Base-by-base conservation (phyloP, 148 eudicot species). In the Spergularia bocconei region DNA sequence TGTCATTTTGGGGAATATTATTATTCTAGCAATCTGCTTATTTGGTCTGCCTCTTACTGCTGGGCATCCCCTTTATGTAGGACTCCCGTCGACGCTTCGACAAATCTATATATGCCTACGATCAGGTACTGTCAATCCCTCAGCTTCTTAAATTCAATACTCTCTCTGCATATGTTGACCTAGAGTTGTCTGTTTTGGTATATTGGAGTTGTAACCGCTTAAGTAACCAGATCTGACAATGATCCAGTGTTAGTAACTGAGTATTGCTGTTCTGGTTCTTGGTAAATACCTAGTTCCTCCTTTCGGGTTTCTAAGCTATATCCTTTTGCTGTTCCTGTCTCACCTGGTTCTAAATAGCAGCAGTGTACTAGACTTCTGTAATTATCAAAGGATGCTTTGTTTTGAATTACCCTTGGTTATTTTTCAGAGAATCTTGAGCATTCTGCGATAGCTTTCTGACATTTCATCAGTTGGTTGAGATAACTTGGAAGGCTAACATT, bases 61-160 rank as follows among this genome's bases (percentile, higher is more conserved):
- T 29, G 14, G 47, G 57, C 59, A 60, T 77, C 70, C 61, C 17
- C 33, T 77, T 73, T 20, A 41, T 82, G 81, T 93, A 94, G 98
- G 98, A 91, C 38, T 89, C 91, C 63, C 97, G 97, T 55, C 85
- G 85, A 66, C 87, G 91, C 78, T 90, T 94, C 73, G 97, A 94
- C 85, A 94, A 92, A 84, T 84, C 97, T 72, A 79, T 84, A 61
- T 47, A 82, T 73, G 72, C 90, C 65, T 94, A 94, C 84, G 93
- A 94, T 81, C 97, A 94, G 92, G 98, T 94, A 82, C 36, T 25
- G 1, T 65, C 41, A 55, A 54, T 71, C 51, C 21, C 64, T 36
- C 23, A 58, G 51, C 6, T 71, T 12, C 52, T 71, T 6, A 13
- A 23, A 21, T 56, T 0, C 13, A 56, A 11, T 36, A 29, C 14